Evolutionary conservation across 306 rosid genomes (phyloP), one percentile per base, ranked within the genome.

Genomic region (Comarum palustre): DNA sequence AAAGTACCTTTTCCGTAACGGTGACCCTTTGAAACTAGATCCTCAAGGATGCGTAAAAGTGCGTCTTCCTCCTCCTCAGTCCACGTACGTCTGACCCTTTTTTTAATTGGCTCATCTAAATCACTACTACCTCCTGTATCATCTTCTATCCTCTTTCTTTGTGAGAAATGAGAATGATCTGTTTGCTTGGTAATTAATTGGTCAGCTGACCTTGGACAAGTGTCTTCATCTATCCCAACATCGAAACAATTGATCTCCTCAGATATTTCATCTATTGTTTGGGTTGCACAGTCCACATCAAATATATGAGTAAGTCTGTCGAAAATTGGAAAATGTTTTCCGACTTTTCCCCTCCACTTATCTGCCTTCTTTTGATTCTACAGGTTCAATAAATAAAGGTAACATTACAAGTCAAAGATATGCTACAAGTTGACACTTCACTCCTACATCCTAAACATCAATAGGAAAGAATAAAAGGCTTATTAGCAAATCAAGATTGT

Each of bases 51-150:
- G 22, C 65, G 36, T 71, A 71, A 54, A 7, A 71, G 75, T 54
- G 75, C 39, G 10, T 38, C 65, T 62, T 71, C 75, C 50, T 71
- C 75, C 48, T 71, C 75, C 43, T 20, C 39, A 36, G 75, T 71
- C 75, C 75, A 71, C 27, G 9, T 45, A 38, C 75, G 65, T 39
- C 66, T 36, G 64, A 14, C 6, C 41, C 41, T 45, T 8, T 24
- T 70, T 36, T 11, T 68, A 19, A 20, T 68, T 46, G 58, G 34
- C 29, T 47, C 61, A 47, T 43, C 17, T 15, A 48, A 31, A 27
- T 68, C 29, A 69, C 61, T 69, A 69, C 42, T 31, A 68, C 42
- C 73, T 31, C 29, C 73, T 29, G 60, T 48, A 47, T 13, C 62
- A 47, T 12, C 36, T 64, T 24, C 50, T 66, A 51, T 63, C 66